A percentile compares a stretch with the other conserved stretches of the same genome.
Conservation (phyloP, 2,329 filamentous ascomycete genomes). For the Fusarium sp. region DNA sequence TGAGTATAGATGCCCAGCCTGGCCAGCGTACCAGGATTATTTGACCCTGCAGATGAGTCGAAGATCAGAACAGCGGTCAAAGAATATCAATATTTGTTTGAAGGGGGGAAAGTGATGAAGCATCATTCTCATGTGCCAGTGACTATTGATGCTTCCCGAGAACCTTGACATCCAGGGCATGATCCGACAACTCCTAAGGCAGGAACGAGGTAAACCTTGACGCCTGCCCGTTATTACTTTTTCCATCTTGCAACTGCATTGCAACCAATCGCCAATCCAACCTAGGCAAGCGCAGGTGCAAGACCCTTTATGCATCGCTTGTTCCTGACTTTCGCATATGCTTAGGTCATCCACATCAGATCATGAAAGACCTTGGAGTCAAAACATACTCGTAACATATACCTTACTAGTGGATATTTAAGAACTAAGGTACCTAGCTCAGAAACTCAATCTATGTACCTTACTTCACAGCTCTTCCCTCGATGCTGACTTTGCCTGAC, state of each 20-base stretch:
- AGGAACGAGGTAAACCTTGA: conserved; percentile 28
- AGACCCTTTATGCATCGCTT: conserved; percentile 29
- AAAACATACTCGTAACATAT: not conserved
- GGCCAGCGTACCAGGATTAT: conserved; percentile 30
- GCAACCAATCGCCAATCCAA: conserved; percentile 17
- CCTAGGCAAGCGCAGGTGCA: conserved; percentile 1
- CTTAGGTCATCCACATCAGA: conserved; percentile 1
- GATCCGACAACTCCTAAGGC: conserved; percentile 2
- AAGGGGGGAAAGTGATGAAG: not conserved
- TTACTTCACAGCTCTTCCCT: conserved; percentile 49
- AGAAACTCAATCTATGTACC: not conserved
- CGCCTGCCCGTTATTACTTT: conserved; percentile 28
- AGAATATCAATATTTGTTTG: not conserved
- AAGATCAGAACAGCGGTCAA: conserved; percentile 39
- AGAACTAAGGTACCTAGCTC: not conserved
- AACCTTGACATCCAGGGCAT: no score
- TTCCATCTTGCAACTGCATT: conserved; percentile 3
- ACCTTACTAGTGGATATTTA: not conserved
- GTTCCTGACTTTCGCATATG: not conserved
- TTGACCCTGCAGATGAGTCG: conserved; percentile 27
- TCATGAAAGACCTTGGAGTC: not conserved
- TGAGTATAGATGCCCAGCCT: conserved; percentile 19
- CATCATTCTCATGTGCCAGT: not conserved
- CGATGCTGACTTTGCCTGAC: conserved; percentile 18
- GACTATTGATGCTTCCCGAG: not conserved